Evolutionary conservation across 108 stramenopile genomes (phyloP), one percentile per base, ranked within the genome.

Genomic region (Skeletonema marinoi): DNA sequence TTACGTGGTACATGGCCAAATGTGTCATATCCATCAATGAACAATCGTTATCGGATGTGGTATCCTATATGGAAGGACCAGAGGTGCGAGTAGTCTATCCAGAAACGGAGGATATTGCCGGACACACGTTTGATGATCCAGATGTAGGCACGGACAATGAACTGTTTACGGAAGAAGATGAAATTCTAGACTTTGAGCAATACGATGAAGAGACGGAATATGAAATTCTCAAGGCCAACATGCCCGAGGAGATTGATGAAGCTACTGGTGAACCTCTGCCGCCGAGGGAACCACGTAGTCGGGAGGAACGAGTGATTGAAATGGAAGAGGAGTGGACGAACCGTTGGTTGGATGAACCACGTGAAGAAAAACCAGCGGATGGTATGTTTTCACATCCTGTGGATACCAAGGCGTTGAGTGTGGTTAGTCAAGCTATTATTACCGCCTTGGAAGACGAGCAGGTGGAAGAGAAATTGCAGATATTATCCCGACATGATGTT

Each of bases 1-100:
- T 90, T 17, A 95, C 94, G 0, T 95, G 94, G 94, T 95, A 85
- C 75, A 71, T 92, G 78, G 88, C 90, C 50, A 70, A 71, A 38
- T 75, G 90, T 12, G 82, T 91, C 30, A 75, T 92, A 12, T 84
- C 88, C 21, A 66, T 95, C 63, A 86, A 88, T 66, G 68, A 75
- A 38, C 36, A 65, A 33, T 50, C 67, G 67, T 60, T 73, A 16
- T 63, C 36, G 54, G 68, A 83, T 78, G 84, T 74, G 21, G 65
- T 65, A 14, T 36, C 63, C 16, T 72, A 83, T 32, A 32, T 59
- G 2, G 64, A 68, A 16, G 91, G 89, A 30, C 90, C 89, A 10
- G 86, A 83, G 16, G 90, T 94, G 10, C 56, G 80, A 6, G 84
- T 91, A 39, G 74, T 61, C 4, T 75, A 85, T 30, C 87, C 87